phyloP scores from a whole-genome alignment of 495 filamentous ascomycete species.

The Lasiosphaeria miniovina region DNA sequence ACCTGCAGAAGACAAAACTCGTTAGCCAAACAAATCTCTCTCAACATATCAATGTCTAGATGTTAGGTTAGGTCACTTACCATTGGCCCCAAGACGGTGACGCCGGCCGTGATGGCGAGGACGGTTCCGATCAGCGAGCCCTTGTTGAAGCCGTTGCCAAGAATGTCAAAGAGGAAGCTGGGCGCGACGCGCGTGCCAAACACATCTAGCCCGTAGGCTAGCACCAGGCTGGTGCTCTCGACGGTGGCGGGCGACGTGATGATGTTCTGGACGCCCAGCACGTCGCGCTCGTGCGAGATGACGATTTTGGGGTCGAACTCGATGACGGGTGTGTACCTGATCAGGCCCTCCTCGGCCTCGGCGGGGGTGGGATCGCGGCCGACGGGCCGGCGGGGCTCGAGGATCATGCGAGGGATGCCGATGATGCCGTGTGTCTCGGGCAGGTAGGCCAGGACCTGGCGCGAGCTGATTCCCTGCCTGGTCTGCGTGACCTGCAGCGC shows the following conservation, averaged over 20 bases:
- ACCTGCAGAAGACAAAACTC: constrained; percentile 14
- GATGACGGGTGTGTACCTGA: constrained; percentile 69
- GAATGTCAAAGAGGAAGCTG: constrained; percentile 82
- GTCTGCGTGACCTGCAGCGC: constrained; percentile 83
- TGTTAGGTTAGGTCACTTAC: constrained; percentile 50
- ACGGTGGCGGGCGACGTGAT: constrained; percentile 71
- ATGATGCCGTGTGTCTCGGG: constrained; percentile 68
- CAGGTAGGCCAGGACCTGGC: constrained; percentile 75
- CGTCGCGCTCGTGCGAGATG: constrained; percentile 77
- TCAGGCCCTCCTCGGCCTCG: constrained; percentile 81
- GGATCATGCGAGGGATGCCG: constrained; percentile 69
- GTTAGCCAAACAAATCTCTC: constrained; percentile 9
- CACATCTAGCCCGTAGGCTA: constrained; percentile 85
- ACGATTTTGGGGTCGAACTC: constrained; percentile 82
- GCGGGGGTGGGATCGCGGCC: constrained; percentile 75
- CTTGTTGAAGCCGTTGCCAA: constrained; percentile 92
- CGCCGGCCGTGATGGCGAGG: constrained; percentile 68
- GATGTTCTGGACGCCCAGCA: constrained; percentile 69
- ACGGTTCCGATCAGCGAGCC: constrained; percentile 80
- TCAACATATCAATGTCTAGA: background rate
- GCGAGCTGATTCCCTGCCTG: constrained; percentile 85
- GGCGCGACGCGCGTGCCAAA: constrained; percentile 84
- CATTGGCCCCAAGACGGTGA: constrained; percentile 76
- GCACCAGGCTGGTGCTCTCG: constrained; percentile 90
- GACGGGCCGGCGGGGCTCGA: constrained; percentile 87